Base-by-base conservation (phyloP, 306 rosid species). In the Acacia confusa region DNA sequence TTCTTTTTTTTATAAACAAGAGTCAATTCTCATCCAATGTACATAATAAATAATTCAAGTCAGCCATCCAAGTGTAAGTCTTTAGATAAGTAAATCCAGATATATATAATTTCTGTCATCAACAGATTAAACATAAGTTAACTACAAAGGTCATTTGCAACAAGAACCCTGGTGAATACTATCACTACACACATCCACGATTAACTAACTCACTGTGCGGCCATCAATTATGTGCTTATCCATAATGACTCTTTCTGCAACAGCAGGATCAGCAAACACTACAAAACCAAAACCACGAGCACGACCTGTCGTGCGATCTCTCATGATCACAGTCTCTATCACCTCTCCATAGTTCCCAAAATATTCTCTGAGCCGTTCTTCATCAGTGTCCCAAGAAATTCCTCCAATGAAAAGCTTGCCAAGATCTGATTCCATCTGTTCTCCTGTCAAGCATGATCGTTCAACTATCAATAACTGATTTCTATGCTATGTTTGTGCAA, bases 331-430 rank as follows among this genome's bases (percentile, higher is more conserved):
- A 20, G 98, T 93, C 89, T 95, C 98, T 61, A 92, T 92, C 68
- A 95, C 98, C 90, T 95, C 99, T 53, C 99, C 99, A 72, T 93
- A 95, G n/a, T 88, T 91, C 79, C 94, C 84, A 79, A 95, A 95
- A 82, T 95, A 95, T 64, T 95, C 98, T 61, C 87, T 95, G 17
- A 95, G 97, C 70, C 97, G 96, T 82, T 91, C 98, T 88, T 93
- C 99, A 80, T 93, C 97, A 27, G 99, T 95, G 83, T 95, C 98
- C 99, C 99, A 95, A 10, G 99, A 93, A 90, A 95, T 95, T 80
- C 99, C 99, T 70, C 99, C 99, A 90, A 95, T 92, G 96, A 95
- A 95, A 90, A 95, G 97, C 94, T 95, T 95, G 45, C 99, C 98
- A 74, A 92, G 97, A 92, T 95, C 99, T 84, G 98, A 90, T 89